Conservation (phyloP, 2,329 filamentous ascomycete genomes). For the Pseudogymnoascus sp. region DNA sequence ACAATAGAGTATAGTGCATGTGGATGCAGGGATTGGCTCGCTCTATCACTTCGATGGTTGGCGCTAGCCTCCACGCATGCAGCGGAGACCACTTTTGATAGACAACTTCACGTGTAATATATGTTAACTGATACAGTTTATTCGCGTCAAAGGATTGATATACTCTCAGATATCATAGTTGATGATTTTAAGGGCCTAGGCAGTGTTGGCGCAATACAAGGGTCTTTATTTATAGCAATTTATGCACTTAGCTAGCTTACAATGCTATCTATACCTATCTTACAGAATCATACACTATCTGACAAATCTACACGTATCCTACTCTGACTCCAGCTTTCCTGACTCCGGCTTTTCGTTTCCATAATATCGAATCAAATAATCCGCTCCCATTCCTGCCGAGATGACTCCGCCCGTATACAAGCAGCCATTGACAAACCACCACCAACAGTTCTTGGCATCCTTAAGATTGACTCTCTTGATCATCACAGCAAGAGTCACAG, state of each 20-base stretch:
- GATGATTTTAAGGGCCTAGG: neutral
- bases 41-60: neutral
- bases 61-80: neutral
- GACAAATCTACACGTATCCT: neutral
- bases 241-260: neutral
- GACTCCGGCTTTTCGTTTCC: neutral
- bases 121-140: neutral
- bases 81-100: neutral
- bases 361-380: constrained; percentile 48
- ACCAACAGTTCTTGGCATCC: constrained; percentile 60
- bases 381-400: constrained; percentile 46
- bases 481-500: constrained; percentile 54
- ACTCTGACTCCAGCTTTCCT: neutral
- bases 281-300: neutral
- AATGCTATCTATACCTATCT: neutral
- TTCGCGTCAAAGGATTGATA: neutral
- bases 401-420: constrained; percentile 59
- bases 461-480: constrained; percentile 59
- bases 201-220: neutral
- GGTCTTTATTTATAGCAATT: neutral
- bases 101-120: neutral
- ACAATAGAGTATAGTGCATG: neutral
- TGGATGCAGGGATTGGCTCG: neutral
- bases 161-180: neutral
- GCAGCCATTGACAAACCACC: constrained; percentile 67